Percentiles rank a stretch among this genome's conserved stretches.
These are phyloP conservation scores for Lactarius hatsudake DNA, from an alignment of 768 basidiomycete species.

Conservation along the genomic window DNA sequence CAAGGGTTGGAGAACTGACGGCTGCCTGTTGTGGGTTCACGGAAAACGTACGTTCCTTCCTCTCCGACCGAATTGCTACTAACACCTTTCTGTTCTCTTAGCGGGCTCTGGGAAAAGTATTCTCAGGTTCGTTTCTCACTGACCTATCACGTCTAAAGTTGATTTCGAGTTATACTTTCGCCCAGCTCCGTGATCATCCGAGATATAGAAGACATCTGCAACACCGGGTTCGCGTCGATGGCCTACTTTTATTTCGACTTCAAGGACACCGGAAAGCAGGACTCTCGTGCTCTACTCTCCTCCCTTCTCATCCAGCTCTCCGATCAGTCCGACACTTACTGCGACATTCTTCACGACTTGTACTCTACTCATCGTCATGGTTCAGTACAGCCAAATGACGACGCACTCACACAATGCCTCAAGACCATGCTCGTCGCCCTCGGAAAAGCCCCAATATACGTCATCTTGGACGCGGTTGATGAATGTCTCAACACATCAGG, in stretches of 20 bases:
- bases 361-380: neutral
- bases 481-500: neutral
- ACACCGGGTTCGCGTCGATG: neutral
- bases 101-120: slow-evolving; percentile 15
- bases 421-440: neutral
- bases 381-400: neutral
- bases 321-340: neutral
- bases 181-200: slow-evolving; percentile 3
- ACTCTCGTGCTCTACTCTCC: neutral
- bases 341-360: neutral
- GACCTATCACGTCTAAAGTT: too few relatives aligned
- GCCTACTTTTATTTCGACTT: neutral
- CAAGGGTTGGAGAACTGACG: neutral
- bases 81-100: neutral
- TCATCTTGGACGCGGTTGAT: neutral
- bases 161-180: neutral
- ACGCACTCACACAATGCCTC: neutral
- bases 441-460: neutral
- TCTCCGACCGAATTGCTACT: neutral
- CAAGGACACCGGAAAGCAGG: neutral
- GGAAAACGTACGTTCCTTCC: neutral
- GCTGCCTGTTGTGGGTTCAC: neutral
- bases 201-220: neutral
- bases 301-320: slow-evolving; percentile 4
- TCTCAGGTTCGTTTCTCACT: neutral